These are phyloP conservation scores for Aspergillus chevalieri DNA, from an alignment of 2,329 filamentous ascomycete species.

Conservation along the genomic window DNA sequence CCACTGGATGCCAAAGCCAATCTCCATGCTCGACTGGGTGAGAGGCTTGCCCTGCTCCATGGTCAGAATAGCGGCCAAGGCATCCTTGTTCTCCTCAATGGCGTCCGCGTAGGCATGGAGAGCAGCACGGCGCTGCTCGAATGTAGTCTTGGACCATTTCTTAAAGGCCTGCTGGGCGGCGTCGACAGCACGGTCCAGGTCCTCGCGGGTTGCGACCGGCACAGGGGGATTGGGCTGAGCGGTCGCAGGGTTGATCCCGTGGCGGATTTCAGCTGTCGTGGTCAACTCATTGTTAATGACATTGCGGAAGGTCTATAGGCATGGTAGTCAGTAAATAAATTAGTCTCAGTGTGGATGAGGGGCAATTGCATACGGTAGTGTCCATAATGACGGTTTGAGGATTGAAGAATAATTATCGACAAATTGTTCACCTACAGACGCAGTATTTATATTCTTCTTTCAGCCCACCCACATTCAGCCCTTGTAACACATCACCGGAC, in stretches of 20 bases:
- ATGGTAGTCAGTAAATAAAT: neutral
- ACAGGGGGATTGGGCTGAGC: slow-evolving; percentile 46
- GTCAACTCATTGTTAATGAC: slow-evolving; percentile 47
- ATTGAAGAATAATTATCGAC: neutral
- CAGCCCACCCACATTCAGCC: neutral
- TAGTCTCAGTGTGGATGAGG: neutral
- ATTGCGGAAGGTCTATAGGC: slow-evolving; percentile 44
- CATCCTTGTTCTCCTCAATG: slow-evolving; percentile 30
- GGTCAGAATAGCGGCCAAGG: slow-evolving; percentile 34
- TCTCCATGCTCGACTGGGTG: slow-evolving; percentile 20
- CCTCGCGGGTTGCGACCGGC: slow-evolving; percentile 43
- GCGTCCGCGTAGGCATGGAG: slow-evolving; percentile 28
- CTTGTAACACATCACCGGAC: neutral
- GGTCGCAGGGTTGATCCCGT: slow-evolving; percentile 49
- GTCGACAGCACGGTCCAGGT: slow-evolving; percentile 47
- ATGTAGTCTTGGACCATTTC: slow-evolving; percentile 38
- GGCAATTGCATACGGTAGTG: neutral
- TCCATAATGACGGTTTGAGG: neutral
- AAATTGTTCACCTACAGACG: neutral
- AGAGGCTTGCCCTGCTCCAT: slow-evolving; percentile 40
- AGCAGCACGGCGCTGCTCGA: slow-evolving; percentile 28
- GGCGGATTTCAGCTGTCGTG: slow-evolving; percentile 40
- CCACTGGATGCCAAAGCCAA: slow-evolving; percentile 20
- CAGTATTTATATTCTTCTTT: neutral
- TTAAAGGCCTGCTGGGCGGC: slow-evolving; percentile 45